Percentiles rank a stretch among this genome's conserved stretches.
phyloP scores from a whole-genome alignment of 164 flowering plant genomes.

The Magnolia kwangsiensis region DNA sequence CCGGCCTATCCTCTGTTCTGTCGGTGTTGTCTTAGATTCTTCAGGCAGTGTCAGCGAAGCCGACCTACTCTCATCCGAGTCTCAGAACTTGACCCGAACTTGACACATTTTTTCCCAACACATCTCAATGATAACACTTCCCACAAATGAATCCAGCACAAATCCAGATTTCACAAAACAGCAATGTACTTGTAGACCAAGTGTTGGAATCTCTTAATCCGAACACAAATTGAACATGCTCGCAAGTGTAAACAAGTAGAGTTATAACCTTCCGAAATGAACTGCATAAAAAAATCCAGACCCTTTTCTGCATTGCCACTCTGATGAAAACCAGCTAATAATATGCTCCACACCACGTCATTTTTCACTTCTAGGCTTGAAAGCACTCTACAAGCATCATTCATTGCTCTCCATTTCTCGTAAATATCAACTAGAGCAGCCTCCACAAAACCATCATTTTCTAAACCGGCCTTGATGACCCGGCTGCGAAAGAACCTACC shows the following conservation, averaged over 20 bases:
- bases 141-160: slow-evolving; percentile 14
- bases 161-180: slow-evolving; percentile 20
- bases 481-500: slow-evolving; percentile 9
- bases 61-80: too few species aligned
- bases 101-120: too few species aligned
- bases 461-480: slow-evolving; percentile 5
- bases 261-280: slow-evolving; percentile 12
- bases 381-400: slow-evolving; percentile 20
- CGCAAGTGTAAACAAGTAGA: slow-evolving; percentile 19
- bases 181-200: slow-evolving; percentile 29
- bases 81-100: too few species aligned
- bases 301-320: slow-evolving; percentile 15
- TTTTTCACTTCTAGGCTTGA: slow-evolving; percentile 7
- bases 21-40: too few species aligned
- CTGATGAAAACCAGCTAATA: slow-evolving; percentile 21
- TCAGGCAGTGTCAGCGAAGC: too few species aligned
- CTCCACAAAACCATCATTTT: slow-evolving; percentile 6
- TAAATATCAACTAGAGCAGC: slow-evolving; percentile 50
- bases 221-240: slow-evolving; percentile 21
- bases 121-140: slow-evolving; percentile 17
- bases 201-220: slow-evolving; percentile 7
- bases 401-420: slow-evolving; percentile 35
- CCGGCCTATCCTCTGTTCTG: too few species aligned
- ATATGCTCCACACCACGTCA: slow-evolving; percentile 19
- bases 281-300: slow-evolving; percentile 8